Evolutionary conservation across 805 yeast genomes (phyloP).

Genomic region (Zygosaccharomyces bailii): DNA sequence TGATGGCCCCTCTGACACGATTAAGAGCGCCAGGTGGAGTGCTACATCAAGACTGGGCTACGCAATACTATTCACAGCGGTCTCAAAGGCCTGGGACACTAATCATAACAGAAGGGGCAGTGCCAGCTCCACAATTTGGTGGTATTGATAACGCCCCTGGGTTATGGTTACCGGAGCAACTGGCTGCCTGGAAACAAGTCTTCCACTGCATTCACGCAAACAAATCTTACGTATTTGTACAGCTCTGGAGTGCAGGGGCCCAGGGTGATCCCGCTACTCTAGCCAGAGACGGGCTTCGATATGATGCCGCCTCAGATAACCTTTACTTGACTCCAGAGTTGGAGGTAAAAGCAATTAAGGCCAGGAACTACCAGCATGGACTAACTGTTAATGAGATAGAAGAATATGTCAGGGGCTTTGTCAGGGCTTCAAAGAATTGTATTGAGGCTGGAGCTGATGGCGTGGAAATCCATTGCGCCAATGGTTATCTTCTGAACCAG

Average conservation of each 20-base stretch:
- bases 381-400: slow-evolving; percentile 36
- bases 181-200: slow-evolving; percentile 46
- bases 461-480: slow-evolving; percentile 63
- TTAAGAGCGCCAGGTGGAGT: slow-evolving; percentile 39
- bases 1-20: slow-evolving; percentile 44
- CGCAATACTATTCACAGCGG: slow-evolving; percentile 52
- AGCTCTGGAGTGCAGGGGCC: slow-evolving; percentile 51
- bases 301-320: slow-evolving; percentile 40
- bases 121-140: slow-evolving; percentile 41
- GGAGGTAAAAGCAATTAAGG: slow-evolving; percentile 35
- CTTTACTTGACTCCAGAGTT: slow-evolving; percentile 35
- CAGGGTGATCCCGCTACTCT: slow-evolving; percentile 39
- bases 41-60: slow-evolving; percentile 43
- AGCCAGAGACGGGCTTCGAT: slow-evolving; percentile 37
- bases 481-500: slow-evolving; percentile 57
- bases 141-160: slow-evolving; percentile 46
- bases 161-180: slow-evolving; percentile 45
- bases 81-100: slow-evolving; percentile 55
- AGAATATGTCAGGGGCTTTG: slow-evolving; percentile 41
- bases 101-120: slow-evolving; percentile 56
- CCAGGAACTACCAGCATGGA: slow-evolving; percentile 33
- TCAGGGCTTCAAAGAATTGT: slow-evolving; percentile 41
- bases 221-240: slow-evolving; percentile 43
- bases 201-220: slow-evolving; percentile 49
- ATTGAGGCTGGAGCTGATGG: slow-evolving; percentile 46